These are phyloP conservation scores for Fusarium buxicola DNA, from an alignment of 2,329 filamentous ascomycete species.

Conservation along the genomic window DNA sequence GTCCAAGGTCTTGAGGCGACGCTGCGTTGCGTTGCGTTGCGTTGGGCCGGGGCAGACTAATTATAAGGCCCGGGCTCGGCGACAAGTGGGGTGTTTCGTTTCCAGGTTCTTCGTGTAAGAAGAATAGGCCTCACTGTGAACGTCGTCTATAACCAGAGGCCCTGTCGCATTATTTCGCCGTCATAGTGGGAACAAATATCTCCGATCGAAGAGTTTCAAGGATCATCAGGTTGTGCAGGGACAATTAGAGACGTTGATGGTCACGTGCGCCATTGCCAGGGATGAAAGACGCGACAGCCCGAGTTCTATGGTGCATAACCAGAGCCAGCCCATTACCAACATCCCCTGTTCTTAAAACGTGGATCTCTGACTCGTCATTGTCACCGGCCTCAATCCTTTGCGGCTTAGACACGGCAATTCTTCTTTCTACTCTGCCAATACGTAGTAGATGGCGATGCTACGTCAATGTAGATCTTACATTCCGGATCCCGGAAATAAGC, in stretches of 20 bases:
- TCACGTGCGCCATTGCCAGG: constrained; percentile 31
- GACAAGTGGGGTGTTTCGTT: constrained; percentile 25
- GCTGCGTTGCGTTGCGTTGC: too few relatives aligned
- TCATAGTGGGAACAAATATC: background rate
- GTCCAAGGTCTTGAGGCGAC: constrained; percentile 25
- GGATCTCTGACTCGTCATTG: constrained; percentile 5
- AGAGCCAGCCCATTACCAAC: background rate
- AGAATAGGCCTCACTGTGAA: background rate
- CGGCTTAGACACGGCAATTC: background rate
- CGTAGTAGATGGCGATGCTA: background rate
- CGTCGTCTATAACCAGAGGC: background rate
- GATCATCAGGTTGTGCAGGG: constrained; percentile 1
- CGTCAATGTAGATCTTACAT: too few relatives aligned
- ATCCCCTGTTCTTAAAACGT: constrained; percentile 12
- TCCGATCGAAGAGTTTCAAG: background rate
- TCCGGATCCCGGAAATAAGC: background rate
- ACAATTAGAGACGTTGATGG: constrained; percentile 6
- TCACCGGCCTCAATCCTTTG: background rate
- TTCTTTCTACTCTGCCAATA: background rate
- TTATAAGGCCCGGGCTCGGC: constrained; percentile 23
- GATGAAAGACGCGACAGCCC: constrained; percentile 16
- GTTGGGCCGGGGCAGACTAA: constrained; percentile 31
- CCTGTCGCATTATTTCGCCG: background rate
- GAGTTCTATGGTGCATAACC: constrained; percentile 11
- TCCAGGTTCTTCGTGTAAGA: constrained; percentile 24